These are phyloP conservation scores for Gracilaria caudata DNA, from an alignment of 23 red algal genomes.

Conservation along the genomic window DNA sequence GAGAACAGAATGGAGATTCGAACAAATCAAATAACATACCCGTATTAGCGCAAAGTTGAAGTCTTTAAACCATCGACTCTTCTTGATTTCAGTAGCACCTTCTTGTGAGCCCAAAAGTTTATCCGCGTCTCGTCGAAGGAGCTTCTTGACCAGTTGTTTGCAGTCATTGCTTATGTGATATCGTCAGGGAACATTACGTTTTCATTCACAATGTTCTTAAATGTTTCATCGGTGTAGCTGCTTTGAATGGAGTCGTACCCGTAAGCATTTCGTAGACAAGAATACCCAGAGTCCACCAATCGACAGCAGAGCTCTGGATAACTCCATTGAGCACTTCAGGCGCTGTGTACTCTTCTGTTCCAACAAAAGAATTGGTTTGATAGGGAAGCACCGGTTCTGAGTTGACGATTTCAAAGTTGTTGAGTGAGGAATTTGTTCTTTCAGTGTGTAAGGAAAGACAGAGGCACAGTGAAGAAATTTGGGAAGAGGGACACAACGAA, in stretches of 20 bases:
- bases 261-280: slow-evolving; percentile 98
- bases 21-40: background rate
- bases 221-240: slow-evolving; percentile 84
- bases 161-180: slow-evolving; percentile 80
- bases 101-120: slow-evolving; percentile 85
- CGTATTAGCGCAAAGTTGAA: slow-evolving; percentile 92
- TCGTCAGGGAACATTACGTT: slow-evolving; percentile 76
- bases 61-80: slow-evolving; percentile 85
- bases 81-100: slow-evolving; percentile 92
- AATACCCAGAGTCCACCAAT: slow-evolving; percentile 99
- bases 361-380: slow-evolving; percentile 90
- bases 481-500: background rate
- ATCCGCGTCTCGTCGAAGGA: slow-evolving; percentile 78
- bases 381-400: slow-evolving; percentile 84
- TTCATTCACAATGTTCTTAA: slow-evolving; percentile 91
- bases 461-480: background rate
- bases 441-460: background rate
- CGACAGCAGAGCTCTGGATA: slow-evolving; percentile 88
- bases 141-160: slow-evolving; percentile 92
- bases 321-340: slow-evolving; percentile 94
- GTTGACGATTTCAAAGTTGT: slow-evolving; percentile 80
- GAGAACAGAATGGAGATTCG: background rate
- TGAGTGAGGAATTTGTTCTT: slow-evolving; percentile 42
- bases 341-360: slow-evolving; percentile 82
- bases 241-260: slow-evolving; percentile 93